Evolutionary conservation across 2,329 filamentous ascomycete genomes (phyloP), one percentile per base, ranked within the genome.

Genomic region (Penicillium freii): DNA sequence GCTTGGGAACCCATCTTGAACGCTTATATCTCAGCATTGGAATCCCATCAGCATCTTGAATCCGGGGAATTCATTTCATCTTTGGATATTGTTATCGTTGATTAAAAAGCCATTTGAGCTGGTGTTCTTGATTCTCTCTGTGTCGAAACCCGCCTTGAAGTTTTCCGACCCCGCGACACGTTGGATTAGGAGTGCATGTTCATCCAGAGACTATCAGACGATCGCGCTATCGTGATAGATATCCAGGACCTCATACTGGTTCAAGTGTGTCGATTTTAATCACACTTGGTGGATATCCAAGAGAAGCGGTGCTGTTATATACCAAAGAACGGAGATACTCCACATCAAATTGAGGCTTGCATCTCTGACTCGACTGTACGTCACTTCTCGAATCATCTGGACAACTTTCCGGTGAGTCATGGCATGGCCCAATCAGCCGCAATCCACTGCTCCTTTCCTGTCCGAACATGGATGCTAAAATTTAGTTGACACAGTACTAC

Each of bases 361-460:
- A 56, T 54, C 49, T 63, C 60, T 66, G 62, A 62, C 61, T 66
- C 65, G 45, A 61, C 53, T 48, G 59, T 57, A 62, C 57, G 61
- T 58, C 59, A 59, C 48, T 44, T 57, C 38, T 56, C 46, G 57
- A 61, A 65, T 64, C 55, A 60, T 56, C 57, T 51, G 51, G 39
- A 61, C 49, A 47, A 51, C 46, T 43, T 29, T 51, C 36, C 48
- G 47, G 63, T 64, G 63, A 66, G 62, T 65, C 64, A 65, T 56
- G 43, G 29, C 23, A 49, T 54, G 51, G 48, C 48, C 60, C 59
- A 58, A 61, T 61, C 62, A 62, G 43, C 52, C 40, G 38, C 36
- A 53, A 42, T 45, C 45, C 48, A 19, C 44, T 56, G 49, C 47
- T 38, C 51, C 36, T 58, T 51, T 27, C 47, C 25, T 40, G 40